Evolutionary conservation across 352 stramenopile species (phyloP), one percentile per base, ranked within the genome.

Genomic region (Plasmopara muralis): DNA sequence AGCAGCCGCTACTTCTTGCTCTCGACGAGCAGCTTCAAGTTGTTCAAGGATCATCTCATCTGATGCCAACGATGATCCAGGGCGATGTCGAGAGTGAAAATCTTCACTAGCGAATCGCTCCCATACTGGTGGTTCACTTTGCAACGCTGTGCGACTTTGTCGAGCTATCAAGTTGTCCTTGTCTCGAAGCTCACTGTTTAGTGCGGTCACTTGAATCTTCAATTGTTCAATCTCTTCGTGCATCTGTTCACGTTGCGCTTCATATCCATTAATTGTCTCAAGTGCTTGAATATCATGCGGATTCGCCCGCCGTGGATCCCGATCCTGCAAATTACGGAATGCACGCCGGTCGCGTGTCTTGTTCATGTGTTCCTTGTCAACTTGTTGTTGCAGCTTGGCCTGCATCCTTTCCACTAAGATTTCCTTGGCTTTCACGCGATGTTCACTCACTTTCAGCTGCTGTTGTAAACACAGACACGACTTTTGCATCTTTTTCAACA

Each of bases 391-490:
- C 4, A 95, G 49, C 30, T 92, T 95, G 16, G 81, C 59, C 47
- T 94, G 83, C 64, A 95, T 83, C 10, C 69, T 73, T 29, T 95
- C 77, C 0, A 92, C 64, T 0, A 90, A 57, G 9, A 85, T 64
- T 38, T 95, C 85, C 50, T 93, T 95, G 4, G 83, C 82, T 55
- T 91, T 91, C 5, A 95, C 85, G 4, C 83, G 74, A 20, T 94
- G 85, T 42, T 95, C 83, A 43, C 80, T 93, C 4, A 91, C 75
- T 54, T 90, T 90, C 0, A 95, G 57, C 53, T 95, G 83, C 45
- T 94, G 85, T 57, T 91, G 72, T 16, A 93, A 61, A 33, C 78
- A 77, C 9, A 83, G 41, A 50, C 60, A 77, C 13, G 83, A 76
- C 8, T 62, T 71, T 47, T 89, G 89, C 13, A 89, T 55, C 28